These are phyloP conservation scores for Penicillium riverlandense DNA, from an alignment of 495 filamentous ascomycete genomes.

Conservation along the genomic window DNA sequence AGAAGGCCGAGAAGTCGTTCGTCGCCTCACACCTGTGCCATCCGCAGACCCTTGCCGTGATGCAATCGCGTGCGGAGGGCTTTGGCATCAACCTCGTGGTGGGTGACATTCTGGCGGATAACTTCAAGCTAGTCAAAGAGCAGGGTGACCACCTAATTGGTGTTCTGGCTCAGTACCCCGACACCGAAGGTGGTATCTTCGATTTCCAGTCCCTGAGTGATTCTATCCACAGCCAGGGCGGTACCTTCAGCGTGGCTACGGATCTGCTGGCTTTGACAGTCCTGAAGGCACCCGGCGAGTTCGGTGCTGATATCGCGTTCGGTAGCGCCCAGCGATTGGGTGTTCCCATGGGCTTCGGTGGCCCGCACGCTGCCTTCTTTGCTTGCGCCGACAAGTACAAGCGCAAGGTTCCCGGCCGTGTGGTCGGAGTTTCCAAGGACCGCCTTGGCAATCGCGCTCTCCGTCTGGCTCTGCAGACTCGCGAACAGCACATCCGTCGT, in stretches of 20 bases:
- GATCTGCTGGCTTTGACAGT: conserved; percentile 87
- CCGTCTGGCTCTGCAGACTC: conserved; percentile 82
- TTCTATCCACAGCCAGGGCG: conserved; percentile 69
- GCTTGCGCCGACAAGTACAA: conserved; percentile 89
- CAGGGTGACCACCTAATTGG: conserved; percentile 82
- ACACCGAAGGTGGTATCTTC: conserved; percentile 76
- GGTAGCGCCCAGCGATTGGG: conserved; percentile 93
- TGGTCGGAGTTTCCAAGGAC: conserved; percentile 92
- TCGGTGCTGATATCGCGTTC: conserved; percentile 95
- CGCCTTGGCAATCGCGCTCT: conserved; percentile 79
- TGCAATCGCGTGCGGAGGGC: conserved; percentile 83
- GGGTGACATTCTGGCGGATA: conserved; percentile 60
- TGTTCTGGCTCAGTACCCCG: conserved; percentile 90
- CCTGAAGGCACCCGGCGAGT: conserved; percentile 88
- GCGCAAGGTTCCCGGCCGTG: conserved; percentile 89
- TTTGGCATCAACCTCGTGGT: conserved; percentile 79
- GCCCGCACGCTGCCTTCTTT: conserved; percentile 96
- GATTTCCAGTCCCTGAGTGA: conserved; percentile 71
- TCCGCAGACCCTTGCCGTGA: conserved; percentile 82
- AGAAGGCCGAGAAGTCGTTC: conserved; percentile 69
- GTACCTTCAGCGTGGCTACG: conserved; percentile 82
- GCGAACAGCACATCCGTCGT: conserved; percentile 94
- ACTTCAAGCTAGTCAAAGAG: conserved; percentile 56
- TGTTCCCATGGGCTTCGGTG: conserved; percentile 90
- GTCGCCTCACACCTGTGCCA: conserved; percentile 79